Conservation (phyloP, 306 rosid genomes). For the Rosa persica region DNA sequence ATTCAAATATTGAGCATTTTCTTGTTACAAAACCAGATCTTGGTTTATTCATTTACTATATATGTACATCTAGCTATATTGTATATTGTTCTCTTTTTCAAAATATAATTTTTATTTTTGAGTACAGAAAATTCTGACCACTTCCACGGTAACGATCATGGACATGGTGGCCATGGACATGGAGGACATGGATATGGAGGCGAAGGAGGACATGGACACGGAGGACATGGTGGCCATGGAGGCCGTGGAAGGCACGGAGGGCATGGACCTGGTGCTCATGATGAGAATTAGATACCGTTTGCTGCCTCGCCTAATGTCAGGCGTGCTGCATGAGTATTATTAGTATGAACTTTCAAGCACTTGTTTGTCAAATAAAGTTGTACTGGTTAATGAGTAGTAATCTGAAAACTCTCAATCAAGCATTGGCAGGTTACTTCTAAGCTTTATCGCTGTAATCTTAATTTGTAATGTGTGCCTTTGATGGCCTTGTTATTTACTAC, state of each 20-base stretch:
- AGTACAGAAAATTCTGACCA: background rate
- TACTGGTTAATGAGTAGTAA: background rate
- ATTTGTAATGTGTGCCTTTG: too few relatives aligned
- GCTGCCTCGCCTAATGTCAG: background rate
- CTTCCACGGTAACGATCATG: background rate
- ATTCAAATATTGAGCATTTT: background rate
- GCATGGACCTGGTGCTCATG: background rate
- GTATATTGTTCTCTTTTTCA: background rate
- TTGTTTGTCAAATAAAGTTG: background rate
- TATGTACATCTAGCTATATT: background rate
- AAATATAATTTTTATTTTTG: background rate
- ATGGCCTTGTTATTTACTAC: too few relatives aligned
- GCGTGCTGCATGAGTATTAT: background rate
- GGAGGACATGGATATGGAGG: background rate
- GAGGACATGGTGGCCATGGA: background rate
- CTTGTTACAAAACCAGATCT: background rate
- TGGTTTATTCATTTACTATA: background rate
- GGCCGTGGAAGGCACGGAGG: background rate
- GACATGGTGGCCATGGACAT: constrained; percentile 6
- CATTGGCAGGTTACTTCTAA: background rate
- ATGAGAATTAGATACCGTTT: background rate
- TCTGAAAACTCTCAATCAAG: background rate
- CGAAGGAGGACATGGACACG: background rate
- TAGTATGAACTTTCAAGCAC: background rate
- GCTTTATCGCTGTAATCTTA: background rate